Percentiles rank a stretch among this genome's conserved stretches.
phyloP scores from a whole-genome alignment of 768 basidiomycete genomes.

The Sporobolomyces pararoseus region DNA sequence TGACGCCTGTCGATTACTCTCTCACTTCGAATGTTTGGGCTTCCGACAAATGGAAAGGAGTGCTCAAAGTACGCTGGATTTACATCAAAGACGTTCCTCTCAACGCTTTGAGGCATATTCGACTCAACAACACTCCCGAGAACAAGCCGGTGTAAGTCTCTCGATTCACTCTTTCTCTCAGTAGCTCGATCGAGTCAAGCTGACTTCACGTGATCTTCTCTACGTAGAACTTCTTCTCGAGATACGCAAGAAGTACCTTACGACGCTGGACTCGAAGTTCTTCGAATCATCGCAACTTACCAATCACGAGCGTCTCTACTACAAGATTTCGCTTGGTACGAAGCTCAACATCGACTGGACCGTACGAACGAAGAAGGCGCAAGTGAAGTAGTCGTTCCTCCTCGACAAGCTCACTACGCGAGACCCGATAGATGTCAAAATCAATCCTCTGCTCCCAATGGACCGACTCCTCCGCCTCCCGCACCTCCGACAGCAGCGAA shows the following conservation, averaged over 20 bases:
- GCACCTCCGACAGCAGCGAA: not conserved
- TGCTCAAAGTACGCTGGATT: constrained; percentile 97
- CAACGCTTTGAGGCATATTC: constrained; percentile 77
- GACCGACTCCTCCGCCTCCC: not conserved
- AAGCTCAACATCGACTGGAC: constrained; percentile 21
- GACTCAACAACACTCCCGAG: constrained; percentile 92
- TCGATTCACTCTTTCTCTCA: not conserved
- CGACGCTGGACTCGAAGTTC: constrained; percentile 94
- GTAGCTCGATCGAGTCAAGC: too few relatives aligned
- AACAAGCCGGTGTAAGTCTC: constrained; percentile 74
- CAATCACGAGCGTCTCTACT: constrained; percentile 67
- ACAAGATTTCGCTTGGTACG: constrained; percentile 38
- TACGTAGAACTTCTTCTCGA: constrained; percentile 70
- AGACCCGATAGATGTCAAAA: not conserved
- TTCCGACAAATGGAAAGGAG: constrained; percentile 99
- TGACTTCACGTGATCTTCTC: too few relatives aligned
- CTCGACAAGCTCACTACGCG: constrained; percentile 17
- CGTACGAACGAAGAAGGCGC: not conserved
- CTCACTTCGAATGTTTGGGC: constrained; percentile 97
- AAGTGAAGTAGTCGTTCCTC: not conserved
- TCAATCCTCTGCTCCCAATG: not conserved
- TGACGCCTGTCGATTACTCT: constrained; percentile 91
- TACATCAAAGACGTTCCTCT: constrained; percentile 77
- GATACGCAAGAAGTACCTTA: constrained; percentile 96
- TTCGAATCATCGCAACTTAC: constrained; percentile 89